Evolutionary conservation across 495 filamentous ascomycete species (phyloP).

Genomic region (Trypethelium eluteriae): DNA sequence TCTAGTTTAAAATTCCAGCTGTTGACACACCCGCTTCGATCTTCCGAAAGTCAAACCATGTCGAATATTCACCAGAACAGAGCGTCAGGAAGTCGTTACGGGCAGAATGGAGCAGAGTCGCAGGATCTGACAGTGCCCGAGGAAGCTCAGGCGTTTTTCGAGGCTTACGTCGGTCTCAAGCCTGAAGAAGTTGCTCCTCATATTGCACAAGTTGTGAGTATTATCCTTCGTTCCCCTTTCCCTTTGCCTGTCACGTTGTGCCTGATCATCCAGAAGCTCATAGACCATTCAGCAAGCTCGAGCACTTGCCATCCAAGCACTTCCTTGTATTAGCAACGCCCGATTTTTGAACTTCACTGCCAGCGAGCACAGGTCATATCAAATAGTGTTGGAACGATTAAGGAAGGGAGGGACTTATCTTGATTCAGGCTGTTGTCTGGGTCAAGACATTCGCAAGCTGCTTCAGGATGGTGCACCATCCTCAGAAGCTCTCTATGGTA

Average conservation of each 20-base stretch:
- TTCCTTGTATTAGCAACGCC: slow-evolving; percentile 19
- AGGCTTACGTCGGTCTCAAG: neutral
- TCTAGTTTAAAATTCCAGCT: no score
- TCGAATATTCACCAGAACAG: no score
- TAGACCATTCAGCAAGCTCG: slow-evolving; percentile 6
- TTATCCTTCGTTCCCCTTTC: no score
- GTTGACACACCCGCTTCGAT: no score
- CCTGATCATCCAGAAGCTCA: neutral
- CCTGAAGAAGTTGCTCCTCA: neutral
- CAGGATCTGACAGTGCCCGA: no score
- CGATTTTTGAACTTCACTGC: slow-evolving; percentile 11
- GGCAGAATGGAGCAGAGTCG: no score
- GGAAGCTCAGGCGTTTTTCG: neutral
- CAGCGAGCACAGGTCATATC: neutral
- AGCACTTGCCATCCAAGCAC: slow-evolving; percentile 19
- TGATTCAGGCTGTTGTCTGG: slow-evolving; percentile 39
- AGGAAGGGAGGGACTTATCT: slow-evolving; percentile 26
- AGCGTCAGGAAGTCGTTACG: no score
- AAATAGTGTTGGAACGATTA: slow-evolving; percentile 16
- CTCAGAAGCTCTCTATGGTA: slow-evolving; percentile 24
- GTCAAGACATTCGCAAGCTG: slow-evolving; percentile 32
- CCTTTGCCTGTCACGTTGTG: no score
- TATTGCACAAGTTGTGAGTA: neutral
- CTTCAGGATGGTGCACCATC: slow-evolving; percentile 29
- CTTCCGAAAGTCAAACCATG: no score